phyloP scores from a whole-genome alignment of 148 eudicot genomes.

The Rhododendron williamsianum region DNA sequence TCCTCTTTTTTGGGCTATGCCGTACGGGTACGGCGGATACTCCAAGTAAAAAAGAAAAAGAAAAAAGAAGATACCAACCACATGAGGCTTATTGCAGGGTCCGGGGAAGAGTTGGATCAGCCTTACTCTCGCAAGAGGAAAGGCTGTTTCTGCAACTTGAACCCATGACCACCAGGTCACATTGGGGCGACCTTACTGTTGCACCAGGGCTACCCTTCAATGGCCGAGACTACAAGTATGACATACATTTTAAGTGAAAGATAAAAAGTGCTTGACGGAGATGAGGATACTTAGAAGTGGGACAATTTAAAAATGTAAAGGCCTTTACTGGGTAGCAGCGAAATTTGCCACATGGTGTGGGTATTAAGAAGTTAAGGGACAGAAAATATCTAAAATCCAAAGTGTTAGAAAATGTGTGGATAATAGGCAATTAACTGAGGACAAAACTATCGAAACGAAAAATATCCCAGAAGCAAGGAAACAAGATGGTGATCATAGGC shows the following conservation, averaged over 20 bases:
- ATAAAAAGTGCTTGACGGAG: not conserved
- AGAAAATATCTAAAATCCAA: not conserved
- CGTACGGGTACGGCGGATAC: not conserved
- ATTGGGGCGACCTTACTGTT: not conserved
- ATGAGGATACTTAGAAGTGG: not conserved
- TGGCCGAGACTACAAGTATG: not conserved
- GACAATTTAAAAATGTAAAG: not conserved
- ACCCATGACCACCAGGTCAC: not conserved
- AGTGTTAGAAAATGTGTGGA: not conserved
- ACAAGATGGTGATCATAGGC: not conserved
- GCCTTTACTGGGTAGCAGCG: not conserved
- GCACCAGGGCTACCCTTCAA: not conserved
- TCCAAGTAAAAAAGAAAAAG: not conserved
- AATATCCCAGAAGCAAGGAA: not conserved
- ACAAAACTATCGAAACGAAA: not conserved
- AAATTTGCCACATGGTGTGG: not conserved
- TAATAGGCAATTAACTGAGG: not conserved
- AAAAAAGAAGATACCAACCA: not conserved
- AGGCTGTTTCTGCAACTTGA: not conserved
- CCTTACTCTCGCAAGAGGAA: not conserved
- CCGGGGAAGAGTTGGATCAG: not conserved
- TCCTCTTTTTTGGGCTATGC: not conserved
- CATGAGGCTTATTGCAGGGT: not conserved
- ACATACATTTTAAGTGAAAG: not conserved
- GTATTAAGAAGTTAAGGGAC: not conserved